Percentiles rank a stretch among this genome's conserved stretches.
Conservation (phyloP, 2,329 filamentous ascomycete species). For the Ophiostoma sp. region DNA sequence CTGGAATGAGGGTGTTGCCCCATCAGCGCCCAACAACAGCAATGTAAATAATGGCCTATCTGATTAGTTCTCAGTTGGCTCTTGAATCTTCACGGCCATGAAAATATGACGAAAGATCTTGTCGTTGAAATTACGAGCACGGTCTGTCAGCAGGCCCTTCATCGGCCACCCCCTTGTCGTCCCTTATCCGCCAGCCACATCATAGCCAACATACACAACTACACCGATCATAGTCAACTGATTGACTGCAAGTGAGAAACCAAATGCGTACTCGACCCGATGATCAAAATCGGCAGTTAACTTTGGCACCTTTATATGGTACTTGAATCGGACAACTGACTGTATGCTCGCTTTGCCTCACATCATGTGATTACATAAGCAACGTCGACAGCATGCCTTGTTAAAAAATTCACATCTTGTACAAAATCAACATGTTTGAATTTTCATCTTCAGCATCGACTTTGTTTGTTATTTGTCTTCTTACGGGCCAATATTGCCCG, state of each 20-base stretch:
- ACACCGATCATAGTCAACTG: background rate
- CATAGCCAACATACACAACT: background rate
- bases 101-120: background rate
- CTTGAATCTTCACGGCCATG: background rate
- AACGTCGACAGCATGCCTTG: background rate
- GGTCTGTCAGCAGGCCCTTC: background rate
- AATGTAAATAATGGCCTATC: background rate
- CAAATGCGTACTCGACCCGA: background rate
- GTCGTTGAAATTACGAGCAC: background rate
- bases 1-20: conserved; percentile 13
- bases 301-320: no score
- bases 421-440: background rate
- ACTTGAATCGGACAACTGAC: background rate
- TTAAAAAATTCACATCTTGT: background rate
- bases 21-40: background rate
- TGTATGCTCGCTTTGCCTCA: no score
- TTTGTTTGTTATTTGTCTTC: background rate
- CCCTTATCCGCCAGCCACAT: background rate
- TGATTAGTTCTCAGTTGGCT: background rate
- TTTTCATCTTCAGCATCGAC: background rate
- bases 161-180: background rate
- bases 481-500: background rate
- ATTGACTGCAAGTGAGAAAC: background rate
- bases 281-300: no score
- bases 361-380: background rate